Base-by-base conservation (phyloP, 768 basidiomycete genomes). In the Tulasnella sp. region DNA sequence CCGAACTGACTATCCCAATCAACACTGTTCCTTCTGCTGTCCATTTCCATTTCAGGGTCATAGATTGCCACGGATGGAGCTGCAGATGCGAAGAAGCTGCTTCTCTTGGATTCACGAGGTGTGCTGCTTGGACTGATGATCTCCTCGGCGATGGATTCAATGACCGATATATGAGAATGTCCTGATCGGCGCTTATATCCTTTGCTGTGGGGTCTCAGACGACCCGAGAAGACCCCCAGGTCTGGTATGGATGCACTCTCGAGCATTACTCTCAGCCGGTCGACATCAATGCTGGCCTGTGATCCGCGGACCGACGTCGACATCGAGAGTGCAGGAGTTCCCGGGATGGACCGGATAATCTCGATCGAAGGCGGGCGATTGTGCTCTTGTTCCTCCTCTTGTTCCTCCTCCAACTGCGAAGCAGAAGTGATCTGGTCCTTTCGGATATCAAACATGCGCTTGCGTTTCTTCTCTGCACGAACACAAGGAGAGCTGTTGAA, bases 121-220 rank as follows among this genome's bases (percentile, higher is more conserved):
- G 54, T 43, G 11, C 71, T 74, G 24, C 30, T 56, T 5, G 42
- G 22, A 12, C 42, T 46, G 3, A 74, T 72, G 11, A 73, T 67
- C 62, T 89, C 88, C 64, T 90, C 87, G 57, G 87, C 76, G 49
- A 90, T 89, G 0, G 84, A 88, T 67, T 88, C 87, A 63, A 87
- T 89, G 0, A 86, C 77, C 83, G 76, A 11, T 83, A 83, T 8
- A 78, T 75, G 19, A 79, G 78, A 27, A 79, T 76, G 34, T 49
- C 81, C 77, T 1, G 85, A 78, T 1, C 85, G 79, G 34, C 85
- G 82, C 41, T 81, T 82, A 66, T 87, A 85, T 1, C 85, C 83
- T 41, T 80, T 76, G 0, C 85, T 83, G 17, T 76, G 77, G 8
- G 78, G 78, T 22, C 82, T 73, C 22, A 75, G 72, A 3, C 80